A percentile compares a stretch with the other conserved stretches of the same genome.
These are phyloP conservation scores for Hanseniaspora lindneri DNA, from an alignment of 805 yeast species.

Conservation along the genomic window DNA sequence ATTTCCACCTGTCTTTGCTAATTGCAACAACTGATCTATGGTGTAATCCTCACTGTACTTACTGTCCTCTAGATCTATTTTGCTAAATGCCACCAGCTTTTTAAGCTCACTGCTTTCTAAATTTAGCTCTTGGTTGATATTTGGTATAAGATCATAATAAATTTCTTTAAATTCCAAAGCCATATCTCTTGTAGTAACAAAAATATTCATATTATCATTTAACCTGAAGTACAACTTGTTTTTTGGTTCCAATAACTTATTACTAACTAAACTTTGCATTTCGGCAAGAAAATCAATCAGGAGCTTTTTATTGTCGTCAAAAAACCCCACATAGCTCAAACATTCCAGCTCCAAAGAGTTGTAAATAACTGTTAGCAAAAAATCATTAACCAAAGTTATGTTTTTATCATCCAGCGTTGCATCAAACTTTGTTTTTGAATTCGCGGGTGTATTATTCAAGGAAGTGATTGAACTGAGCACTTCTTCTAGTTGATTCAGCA, in stretches of 20 bases:
- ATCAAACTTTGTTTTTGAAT: too few species aligned
- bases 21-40: conserved; percentile 1
- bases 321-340: neutral
- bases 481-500: neutral
- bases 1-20: conserved; percentile 9
- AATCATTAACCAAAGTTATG: neutral
- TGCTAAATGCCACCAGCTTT: conserved; percentile 9
- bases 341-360: neutral
- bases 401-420: neutral
- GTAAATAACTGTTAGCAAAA: neutral
- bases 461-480: too few species aligned
- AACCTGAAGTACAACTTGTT: neutral
- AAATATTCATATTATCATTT: neutral
- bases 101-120: conserved; percentile 1
- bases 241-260: neutral
- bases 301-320: neutral
- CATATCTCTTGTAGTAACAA: conserved; percentile 2
- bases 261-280: neutral
- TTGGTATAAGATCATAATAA: conserved; percentile 2
- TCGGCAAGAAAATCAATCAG: neutral
- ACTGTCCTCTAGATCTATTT: conserved; percentile 1
- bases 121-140: neutral
- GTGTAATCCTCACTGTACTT: neutral
- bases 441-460: too few species aligned
- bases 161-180: conserved; percentile 10